Percentiles rank a stretch among this genome's conserved stretches.
Evolutionary conservation across 495 filamentous ascomycete genomes (phyloP).

Genomic region (Chaetomium cochliodes): DNA sequence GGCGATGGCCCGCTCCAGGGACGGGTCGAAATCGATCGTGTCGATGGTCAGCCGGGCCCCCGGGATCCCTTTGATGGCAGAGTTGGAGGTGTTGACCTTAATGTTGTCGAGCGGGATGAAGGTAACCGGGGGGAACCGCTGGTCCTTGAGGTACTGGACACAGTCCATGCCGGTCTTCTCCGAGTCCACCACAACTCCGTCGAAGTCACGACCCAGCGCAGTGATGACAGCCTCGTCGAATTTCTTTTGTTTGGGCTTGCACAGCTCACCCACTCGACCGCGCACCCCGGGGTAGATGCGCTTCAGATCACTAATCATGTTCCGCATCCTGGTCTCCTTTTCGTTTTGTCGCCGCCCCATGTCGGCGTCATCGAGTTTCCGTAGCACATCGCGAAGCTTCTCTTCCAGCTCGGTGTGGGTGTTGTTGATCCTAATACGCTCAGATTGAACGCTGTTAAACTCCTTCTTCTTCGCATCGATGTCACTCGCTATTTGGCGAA

Average conservation of each 20-base stretch:
- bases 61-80: conserved; percentile 84
- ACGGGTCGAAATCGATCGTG: conserved; percentile 88
- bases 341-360: conserved; percentile 80
- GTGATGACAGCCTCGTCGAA: conserved; percentile 90
- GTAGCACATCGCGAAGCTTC: conserved; percentile 76
- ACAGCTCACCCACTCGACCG: conserved; percentile 86
- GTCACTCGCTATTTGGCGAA: conserved; percentile 67
- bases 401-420: conserved; percentile 86
- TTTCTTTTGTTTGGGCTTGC: conserved; percentile 94
- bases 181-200: conserved; percentile 92
- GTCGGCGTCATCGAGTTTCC: conserved; percentile 76
- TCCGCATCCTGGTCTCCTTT: conserved; percentile 70
- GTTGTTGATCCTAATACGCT: conserved; percentile 74
- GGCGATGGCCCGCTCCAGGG: conserved; percentile 84
- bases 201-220: conserved; percentile 87
- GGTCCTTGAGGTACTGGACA: conserved; percentile 89
- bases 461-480: conserved; percentile 90
- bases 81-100: conserved; percentile 83
- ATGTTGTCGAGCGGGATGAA: conserved; percentile 97
- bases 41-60: conserved; percentile 88
- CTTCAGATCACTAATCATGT: conserved; percentile 80
- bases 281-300: conserved; percentile 89
- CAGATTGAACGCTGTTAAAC: conserved; percentile 78
- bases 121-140: conserved; percentile 77
- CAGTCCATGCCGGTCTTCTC: conserved; percentile 93